phyloP scores from a whole-genome alignment of 768 basidiomycete species.

The Boletus subcaerulescens region DNA sequence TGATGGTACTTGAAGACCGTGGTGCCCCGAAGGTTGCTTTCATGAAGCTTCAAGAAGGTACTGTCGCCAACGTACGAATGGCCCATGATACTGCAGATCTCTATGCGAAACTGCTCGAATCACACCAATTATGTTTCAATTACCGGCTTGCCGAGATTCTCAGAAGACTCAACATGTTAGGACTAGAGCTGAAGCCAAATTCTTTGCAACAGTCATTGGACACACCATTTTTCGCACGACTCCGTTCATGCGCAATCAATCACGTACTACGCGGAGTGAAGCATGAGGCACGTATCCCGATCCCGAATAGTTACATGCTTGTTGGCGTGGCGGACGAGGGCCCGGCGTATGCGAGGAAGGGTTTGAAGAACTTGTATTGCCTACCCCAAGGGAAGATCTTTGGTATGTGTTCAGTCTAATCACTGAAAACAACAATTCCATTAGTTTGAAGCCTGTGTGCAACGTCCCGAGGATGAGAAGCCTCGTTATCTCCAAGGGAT shows the following conservation, averaged over 20 bases:
- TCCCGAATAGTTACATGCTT: constrained; percentile 64
- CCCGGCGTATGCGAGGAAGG: constrained; percentile 52
- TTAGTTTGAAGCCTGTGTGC: constrained; percentile 51
- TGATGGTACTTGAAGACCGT: constrained; percentile 78
- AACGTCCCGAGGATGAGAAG: constrained; percentile 44
- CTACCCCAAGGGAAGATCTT: constrained; percentile 62
- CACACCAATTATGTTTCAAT: constrained; percentile 42
- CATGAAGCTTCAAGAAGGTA: constrained; percentile 55
- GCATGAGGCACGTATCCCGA: constrained; percentile 67
- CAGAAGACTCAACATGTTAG: constrained; percentile 44
- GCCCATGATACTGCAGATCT: constrained; percentile 55
- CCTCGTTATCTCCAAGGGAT: constrained; percentile 59
- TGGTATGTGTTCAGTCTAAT: constrained; percentile 40
- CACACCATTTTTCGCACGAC: constrained; percentile 53
- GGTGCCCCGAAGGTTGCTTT: constrained; percentile 60
- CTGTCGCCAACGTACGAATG: constrained; percentile 54
- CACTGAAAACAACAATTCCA: background rate
- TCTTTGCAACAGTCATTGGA: constrained; percentile 39
- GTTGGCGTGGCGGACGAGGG: constrained; percentile 87
- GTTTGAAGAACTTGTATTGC: constrained; percentile 50
- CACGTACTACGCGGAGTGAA: constrained; percentile 73
- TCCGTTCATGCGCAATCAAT: constrained; percentile 60
- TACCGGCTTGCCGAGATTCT: constrained; percentile 55
- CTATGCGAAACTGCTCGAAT: constrained; percentile 48
- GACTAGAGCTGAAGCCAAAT: constrained; percentile 45